These are phyloP conservation scores for Penicillium crustosum DNA, from an alignment of 2,329 filamentous ascomycete species.

Conservation along the genomic window DNA sequence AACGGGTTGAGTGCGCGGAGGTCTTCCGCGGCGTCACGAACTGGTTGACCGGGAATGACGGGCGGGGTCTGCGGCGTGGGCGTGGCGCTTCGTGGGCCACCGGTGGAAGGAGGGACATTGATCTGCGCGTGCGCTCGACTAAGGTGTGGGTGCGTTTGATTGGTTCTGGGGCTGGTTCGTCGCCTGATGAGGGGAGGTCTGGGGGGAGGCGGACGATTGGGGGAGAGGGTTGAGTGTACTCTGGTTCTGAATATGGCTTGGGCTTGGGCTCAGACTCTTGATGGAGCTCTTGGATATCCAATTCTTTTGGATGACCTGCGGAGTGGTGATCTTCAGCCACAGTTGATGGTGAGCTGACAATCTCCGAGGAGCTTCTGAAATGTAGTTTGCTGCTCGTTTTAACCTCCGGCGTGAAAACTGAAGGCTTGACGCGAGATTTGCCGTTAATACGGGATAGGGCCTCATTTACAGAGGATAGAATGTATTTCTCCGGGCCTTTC, in stretches of 20 bases:
- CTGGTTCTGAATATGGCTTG: constrained; percentile 3
- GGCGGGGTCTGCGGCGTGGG: constrained; percentile 28
- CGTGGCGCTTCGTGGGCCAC: constrained; percentile 26
- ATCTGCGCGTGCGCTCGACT: constrained; percentile 75
- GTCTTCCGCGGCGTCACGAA: constrained; percentile 54
- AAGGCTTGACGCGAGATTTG: constrained; percentile 8
- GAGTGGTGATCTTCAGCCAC: background rate
- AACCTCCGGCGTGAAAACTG: background rate
- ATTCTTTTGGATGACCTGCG: background rate
- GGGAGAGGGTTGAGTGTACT: constrained; percentile 7
- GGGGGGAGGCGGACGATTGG: constrained; percentile 16
- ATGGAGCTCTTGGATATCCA: background rate
- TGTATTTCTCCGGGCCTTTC: constrained; percentile 31
- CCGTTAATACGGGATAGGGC: constrained; percentile 34
- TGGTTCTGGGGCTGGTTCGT: constrained; percentile 17
- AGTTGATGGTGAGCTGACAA: background rate
- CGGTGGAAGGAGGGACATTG: constrained; percentile 66
- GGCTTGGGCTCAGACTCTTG: background rate
- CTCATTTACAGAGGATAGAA: constrained; percentile 38
- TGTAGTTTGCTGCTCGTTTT: background rate
- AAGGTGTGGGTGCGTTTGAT: constrained; percentile 49
- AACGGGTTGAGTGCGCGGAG: constrained; percentile 14
- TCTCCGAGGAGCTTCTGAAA: background rate
- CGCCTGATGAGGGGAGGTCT: constrained; percentile 5
- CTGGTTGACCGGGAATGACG: constrained; percentile 55